Evolutionary conservation across 2,329 filamentous ascomycete species (phyloP), one percentile per base, ranked within the genome.

Genomic region (Aspergillus ustus): DNA sequence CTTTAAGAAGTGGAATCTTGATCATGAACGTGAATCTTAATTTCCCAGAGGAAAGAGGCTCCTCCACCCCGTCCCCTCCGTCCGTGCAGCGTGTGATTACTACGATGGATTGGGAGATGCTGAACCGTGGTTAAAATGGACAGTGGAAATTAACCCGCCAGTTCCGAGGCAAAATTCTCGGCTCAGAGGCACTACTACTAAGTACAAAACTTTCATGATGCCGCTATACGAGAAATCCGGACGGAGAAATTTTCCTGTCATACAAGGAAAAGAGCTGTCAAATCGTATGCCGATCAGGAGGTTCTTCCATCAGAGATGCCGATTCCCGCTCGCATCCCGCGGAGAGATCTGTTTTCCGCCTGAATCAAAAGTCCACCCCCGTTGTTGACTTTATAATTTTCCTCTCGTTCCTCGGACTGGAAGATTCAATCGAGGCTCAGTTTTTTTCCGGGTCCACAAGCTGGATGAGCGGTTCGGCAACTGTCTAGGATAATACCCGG

Each of bases 391-490:
- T 17, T 3, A 22, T n/a, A 15, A 15, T 40, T 40, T 40, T 40
- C 34, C 15, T 40, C 8, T 40, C 15, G 44, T 46, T 15, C 5
- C 2, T 48, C 45, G 22, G 45, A 48, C 8, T 45, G 8, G 45
- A 48, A 48, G 44, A 57, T 50, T 53, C 48, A 43, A 29, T 20
- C 20, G 31, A 57, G 45, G 45, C 49, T 62, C 49, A 63, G 52
- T 60, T 37, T 46, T 60, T 64, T 66, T 66, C 62, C 52, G 61
- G 62, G 53, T 61, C 60, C 65, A 58, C 65, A 28, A 17, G 34
- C 52, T 62, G 64, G 62, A 63, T 51, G 59, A 63, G 64, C 60
- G 52, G 62, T 59, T 69, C 63, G 65, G 66, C 57, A 67, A 63
- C 19, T 43, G 22, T 37, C 28, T 50, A 19, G 28, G 54, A 34